Conservation (phyloP, 805 yeast genomes). For the Lachancea sp. region DNA sequence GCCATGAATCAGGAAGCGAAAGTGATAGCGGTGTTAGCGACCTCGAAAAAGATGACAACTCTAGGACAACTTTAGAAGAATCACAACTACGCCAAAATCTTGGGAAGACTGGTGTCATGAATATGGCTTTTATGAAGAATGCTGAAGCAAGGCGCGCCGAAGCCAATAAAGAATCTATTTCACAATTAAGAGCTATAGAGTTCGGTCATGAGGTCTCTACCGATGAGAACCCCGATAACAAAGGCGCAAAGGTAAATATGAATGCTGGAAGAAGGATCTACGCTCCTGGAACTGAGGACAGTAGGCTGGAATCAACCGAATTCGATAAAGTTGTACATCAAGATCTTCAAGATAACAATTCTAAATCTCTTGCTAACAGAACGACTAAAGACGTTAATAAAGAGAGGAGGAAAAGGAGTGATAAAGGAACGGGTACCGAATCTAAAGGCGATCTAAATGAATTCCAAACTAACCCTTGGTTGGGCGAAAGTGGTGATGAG, state of each 20-base stretch:
- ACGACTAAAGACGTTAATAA: conserved; percentile 24
- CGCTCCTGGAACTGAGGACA: conserved; percentile 45
- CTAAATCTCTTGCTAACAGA: conserved; percentile 40
- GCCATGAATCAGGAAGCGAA: conserved; percentile 48
- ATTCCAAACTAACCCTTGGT: conserved; percentile 51
- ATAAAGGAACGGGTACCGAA: conserved; percentile 6
- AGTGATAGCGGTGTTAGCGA: conserved; percentile 42
- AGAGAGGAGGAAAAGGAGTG: conserved; percentile 11
- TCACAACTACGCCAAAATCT: conserved; percentile 37
- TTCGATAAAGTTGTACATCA: conserved; percentile 34
- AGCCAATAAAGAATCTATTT: conserved; percentile 50
- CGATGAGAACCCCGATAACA: conserved; percentile 31
- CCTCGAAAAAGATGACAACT: conserved; percentile 44
- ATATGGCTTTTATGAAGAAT: conserved; percentile 92
- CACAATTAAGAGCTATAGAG: conserved; percentile 44
- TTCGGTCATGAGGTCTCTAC: conserved; percentile 39
- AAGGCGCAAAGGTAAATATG: conserved; percentile 40
- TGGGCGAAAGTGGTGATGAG: conserved; percentile 32
- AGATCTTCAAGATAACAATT: conserved; percentile 47
- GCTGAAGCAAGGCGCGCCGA: conserved; percentile 68
- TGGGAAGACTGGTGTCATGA: conserved; percentile 85
- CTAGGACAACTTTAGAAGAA: conserved; percentile 34
- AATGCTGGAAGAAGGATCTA: conserved; percentile 80
- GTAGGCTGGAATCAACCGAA: conserved; percentile 32
- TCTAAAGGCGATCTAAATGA: too few relatives aligned